These are phyloP conservation scores for Cutaneotrichosporon dermatis DNA, from an alignment of 1,284 basidiomycete genomes.

Conservation along the genomic window DNA sequence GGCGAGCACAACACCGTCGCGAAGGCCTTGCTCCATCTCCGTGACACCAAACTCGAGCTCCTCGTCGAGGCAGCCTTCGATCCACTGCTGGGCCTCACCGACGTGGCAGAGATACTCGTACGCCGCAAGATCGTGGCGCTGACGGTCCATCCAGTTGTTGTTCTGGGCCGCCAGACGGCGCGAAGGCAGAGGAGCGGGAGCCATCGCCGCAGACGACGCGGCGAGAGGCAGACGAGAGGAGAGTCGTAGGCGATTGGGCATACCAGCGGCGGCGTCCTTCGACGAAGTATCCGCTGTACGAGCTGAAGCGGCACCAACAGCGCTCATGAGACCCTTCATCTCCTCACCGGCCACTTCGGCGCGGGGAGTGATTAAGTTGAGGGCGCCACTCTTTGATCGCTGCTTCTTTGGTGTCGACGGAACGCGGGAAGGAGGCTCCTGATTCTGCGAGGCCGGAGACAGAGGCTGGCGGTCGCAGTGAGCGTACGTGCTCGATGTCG, in stretches of 20 bases:
- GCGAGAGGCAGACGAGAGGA: conserved; percentile 42
- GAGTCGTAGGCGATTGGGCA: conserved; percentile 41
- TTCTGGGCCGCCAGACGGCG: conserved; percentile 33
- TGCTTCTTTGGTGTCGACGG: background rate
- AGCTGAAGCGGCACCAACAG: conserved; percentile 33
- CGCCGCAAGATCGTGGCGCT: conserved; percentile 58
- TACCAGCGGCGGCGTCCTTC: conserved; percentile 41
- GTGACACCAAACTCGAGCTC: conserved; percentile 83
- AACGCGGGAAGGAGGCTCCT: background rate
- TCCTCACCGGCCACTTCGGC: conserved; percentile 40
- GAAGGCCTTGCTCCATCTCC: conserved; percentile 88
- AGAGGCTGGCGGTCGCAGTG: background rate
- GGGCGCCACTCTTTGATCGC: background rate
- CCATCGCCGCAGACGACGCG: conserved; percentile 41
- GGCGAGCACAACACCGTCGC: conserved; percentile 92
- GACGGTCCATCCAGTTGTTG: conserved; percentile 53
- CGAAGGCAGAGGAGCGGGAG: conserved; percentile 47
- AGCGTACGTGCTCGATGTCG: background rate
- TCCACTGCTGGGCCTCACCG: conserved; percentile 94
- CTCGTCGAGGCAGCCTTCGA: conserved; percentile 86
- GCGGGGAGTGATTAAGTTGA: conserved; percentile 26
- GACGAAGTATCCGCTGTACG: conserved; percentile 25
- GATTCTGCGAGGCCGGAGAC: background rate
- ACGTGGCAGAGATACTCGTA: conserved; percentile 99
- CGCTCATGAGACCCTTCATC: conserved; percentile 48